Base-by-base conservation (phyloP, 345 rosid species). In the Salix udensis region DNA sequence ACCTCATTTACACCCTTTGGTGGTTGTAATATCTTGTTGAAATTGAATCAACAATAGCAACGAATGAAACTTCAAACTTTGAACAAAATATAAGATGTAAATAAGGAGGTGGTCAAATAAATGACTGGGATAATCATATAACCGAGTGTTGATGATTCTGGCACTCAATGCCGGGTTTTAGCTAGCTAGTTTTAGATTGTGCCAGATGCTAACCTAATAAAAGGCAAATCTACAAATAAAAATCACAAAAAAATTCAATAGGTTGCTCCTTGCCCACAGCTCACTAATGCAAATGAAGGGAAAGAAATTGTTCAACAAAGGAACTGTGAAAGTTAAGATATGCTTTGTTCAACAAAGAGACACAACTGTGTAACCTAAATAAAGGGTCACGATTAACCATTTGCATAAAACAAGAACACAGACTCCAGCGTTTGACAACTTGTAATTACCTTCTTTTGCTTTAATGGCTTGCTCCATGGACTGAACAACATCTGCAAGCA, bases 391-490 rank as follows among this genome's bases (percentile, higher is more conserved):
- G 15, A 7, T 21, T 14, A 19, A 37, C 4, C 34, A 3, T 55
- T 8, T 18, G 62, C 21, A 61, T 19, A 58, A 10, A 28, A 70
- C 24, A 74, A 72, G 60, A 23, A 48, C 6, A 58, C 11, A 48
- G 12, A 48, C 67, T 26, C 18, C 71, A 24, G 40, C 67, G 2
- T 52, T 28, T 48, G 55, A 78, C 55, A 28, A 74, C 60, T 42
- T 71, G 64, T 46, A n/a, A 70, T 66, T 88, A 92, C 99, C 98
- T 90, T 94, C 91, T 10, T 82, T 80, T 62, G 95, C 94, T 71
- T 80, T 84, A 71, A 96, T 90, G 78, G 97, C 99, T 78, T 90
- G 84, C 77, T 91, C 94, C 98, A 94, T 96, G 7, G 99, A 91
- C 26, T 87, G 89, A 42, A 96, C 76, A 42, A 94, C 87, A 88